Evolutionary conservation across 495 filamentous ascomycete species (phyloP).

Genomic region (Penicillium bialowiezense): DNA sequence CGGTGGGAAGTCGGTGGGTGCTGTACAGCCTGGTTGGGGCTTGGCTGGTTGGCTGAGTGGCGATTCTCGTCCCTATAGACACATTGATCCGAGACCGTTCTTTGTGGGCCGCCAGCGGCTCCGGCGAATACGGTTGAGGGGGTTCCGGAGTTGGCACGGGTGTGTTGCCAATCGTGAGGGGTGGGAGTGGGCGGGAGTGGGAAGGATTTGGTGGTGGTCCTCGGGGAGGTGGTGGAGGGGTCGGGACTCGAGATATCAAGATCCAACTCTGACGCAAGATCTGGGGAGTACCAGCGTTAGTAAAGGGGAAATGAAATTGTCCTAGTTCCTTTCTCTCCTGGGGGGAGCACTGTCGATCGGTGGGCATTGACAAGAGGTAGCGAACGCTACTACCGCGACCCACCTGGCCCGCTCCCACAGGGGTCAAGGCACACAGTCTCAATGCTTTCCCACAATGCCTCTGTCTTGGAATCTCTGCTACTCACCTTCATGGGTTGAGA

Average conservation of each 20-base stretch:
- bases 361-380: constrained; percentile 22
- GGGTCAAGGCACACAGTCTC: constrained; percentile 23
- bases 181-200: too few species aligned
- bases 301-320: neutral
- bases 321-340: neutral
- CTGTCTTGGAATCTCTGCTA: constrained; percentile 5
- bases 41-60: constrained; percentile 30
- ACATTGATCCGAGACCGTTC: constrained; percentile 26
- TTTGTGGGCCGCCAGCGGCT: constrained; percentile 38
- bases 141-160: constrained; percentile 36
- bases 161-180: constrained; percentile 34
- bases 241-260: constrained; percentile 4
- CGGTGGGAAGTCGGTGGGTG: constrained; percentile 34
- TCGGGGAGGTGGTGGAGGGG: constrained; percentile 16
- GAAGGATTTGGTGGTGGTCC: constrained; percentile 24
- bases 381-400: constrained; percentile 34
- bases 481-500: constrained; percentile 65
- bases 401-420: constrained; percentile 23
- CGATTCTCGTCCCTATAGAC: constrained; percentile 40
- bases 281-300: constrained; percentile 19
- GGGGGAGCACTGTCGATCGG: constrained; percentile 21
- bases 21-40: constrained; percentile 32
- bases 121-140: constrained; percentile 25
- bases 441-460: constrained; percentile 6
- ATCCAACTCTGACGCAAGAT: constrained; percentile 16